Evolutionary conservation across 2,329 filamentous ascomycete genomes (phyloP).

Genomic region (Elsinoe ampelina): DNA sequence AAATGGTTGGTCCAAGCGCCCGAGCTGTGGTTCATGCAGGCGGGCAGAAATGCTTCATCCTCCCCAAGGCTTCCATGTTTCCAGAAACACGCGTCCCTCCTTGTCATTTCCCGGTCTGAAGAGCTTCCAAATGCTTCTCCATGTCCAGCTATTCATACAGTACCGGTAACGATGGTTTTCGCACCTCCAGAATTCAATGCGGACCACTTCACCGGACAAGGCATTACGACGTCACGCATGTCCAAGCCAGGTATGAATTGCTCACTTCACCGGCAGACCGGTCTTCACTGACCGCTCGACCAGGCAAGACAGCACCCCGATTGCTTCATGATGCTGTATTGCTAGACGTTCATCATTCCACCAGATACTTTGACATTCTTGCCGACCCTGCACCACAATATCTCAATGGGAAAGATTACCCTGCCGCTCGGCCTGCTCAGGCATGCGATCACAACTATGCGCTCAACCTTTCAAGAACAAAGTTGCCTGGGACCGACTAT

Average conservation of each 20-base stretch:
- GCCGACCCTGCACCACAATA: constrained; percentile 49
- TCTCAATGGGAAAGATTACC: constrained; percentile 27
- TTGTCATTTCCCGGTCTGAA: not conserved
- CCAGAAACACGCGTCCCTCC: not conserved
- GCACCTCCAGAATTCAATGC: constrained; percentile 11
- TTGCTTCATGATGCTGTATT: constrained; percentile 43
- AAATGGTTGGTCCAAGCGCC: constrained; percentile 5
- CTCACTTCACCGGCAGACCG: not conserved
- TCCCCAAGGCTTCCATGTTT: constrained; percentile 7
- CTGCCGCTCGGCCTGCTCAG: constrained; percentile 29
- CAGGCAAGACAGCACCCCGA: constrained; percentile 42
- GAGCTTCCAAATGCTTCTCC: not conserved
- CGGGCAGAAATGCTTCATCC: constrained; percentile 3
- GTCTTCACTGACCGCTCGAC: constrained; percentile 12
- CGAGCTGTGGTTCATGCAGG: constrained; percentile 1
- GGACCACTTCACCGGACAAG: not conserved
- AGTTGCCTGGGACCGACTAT: constrained; percentile 35
- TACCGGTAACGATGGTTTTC: constrained; percentile 8
- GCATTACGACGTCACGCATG: not conserved
- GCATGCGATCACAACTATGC: constrained; percentile 53
- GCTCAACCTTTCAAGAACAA: constrained; percentile 47
- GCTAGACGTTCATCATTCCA: constrained; percentile 36
- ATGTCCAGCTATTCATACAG: not conserved
- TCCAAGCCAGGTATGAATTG: constrained; percentile 6
- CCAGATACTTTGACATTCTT: constrained; percentile 42